Conservation (phyloP, 768 basidiomycete genomes). For the Tubosaeta brunneosetosa region DNA sequence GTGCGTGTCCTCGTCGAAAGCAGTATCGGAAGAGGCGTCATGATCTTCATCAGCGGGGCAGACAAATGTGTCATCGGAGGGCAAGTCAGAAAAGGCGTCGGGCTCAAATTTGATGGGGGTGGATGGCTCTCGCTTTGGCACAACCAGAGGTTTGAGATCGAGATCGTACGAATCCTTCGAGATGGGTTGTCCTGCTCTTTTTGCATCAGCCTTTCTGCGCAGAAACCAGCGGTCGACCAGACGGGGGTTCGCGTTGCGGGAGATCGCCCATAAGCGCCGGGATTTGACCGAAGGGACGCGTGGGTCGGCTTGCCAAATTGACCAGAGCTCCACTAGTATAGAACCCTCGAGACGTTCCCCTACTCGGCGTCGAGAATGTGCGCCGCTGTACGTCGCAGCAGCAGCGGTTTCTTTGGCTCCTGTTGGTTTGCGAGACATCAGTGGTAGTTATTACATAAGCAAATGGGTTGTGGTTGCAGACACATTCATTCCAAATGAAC, state of each 20-base stretch:
- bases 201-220: slow-evolving; percentile 23
- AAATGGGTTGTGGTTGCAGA: background rate
- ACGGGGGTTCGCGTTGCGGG: slow-evolving; percentile 15
- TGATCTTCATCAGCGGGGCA: slow-evolving; percentile 6
- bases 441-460: slow-evolving; percentile 12
- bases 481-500: slow-evolving; percentile 32
- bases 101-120: slow-evolving; percentile 3
- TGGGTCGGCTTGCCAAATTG: slow-evolving; percentile 25
- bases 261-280: slow-evolving; percentile 24
- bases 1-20: slow-evolving; percentile 8
- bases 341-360: slow-evolving; percentile 12
- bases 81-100: slow-evolving; percentile 1
- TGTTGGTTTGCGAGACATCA: slow-evolving; percentile 12
- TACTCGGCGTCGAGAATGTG: background rate
- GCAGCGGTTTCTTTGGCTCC: background rate
- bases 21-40: slow-evolving; percentile 23
- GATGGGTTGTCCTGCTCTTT: slow-evolving; percentile 19
- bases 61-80: slow-evolving; percentile 24
- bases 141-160: slow-evolving; percentile 2
- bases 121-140: slow-evolving; percentile 12
- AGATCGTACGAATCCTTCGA: slow-evolving; percentile 21
- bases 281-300: slow-evolving; percentile 28
- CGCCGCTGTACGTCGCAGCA: background rate
- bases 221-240: slow-evolving; percentile 26
- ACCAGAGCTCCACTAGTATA: slow-evolving; percentile 25